Evolutionary conservation across 2,329 filamentous ascomycete genomes (phyloP), one percentile per base, ranked within the genome.

Genomic region (Plenodomus biglobosus): DNA sequence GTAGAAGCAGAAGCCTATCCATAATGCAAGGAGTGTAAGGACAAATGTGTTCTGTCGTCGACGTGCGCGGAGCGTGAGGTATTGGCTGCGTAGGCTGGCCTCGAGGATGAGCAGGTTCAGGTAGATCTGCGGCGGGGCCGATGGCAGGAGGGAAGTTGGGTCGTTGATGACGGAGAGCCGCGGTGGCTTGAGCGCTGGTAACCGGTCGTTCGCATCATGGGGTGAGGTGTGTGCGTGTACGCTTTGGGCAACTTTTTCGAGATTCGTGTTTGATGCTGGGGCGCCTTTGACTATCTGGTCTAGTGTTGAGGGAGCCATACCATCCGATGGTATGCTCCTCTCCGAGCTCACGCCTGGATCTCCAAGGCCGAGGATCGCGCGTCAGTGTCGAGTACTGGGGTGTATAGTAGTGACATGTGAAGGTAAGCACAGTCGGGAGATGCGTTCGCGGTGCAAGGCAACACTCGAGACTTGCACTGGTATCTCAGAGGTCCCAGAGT

Each of bases 31-130:
- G 10, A 95, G 78, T 16, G 87, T 80, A 18, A 97, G 78, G 66
- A 97, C 95, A 74, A 97, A 95, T 2, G 90, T 92, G 72, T 99
- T 92, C 64, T 96, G 90, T 15, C 94, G 86, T 40, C 91, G 83
- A 36, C 94, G 86, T 39, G 91, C 88, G 50, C 92, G 88, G 38
- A 97, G 81, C 54, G 91, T 89, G 47, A 99, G 85, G 73, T 95
- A 97, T 65, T 99, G 94, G 19, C 90, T 86, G 57, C 94, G 90
- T 30, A 99, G 79, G 4, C 91, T 96, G 40, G 90, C 91, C 73
- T 99, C 94, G 72, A 99, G 88, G 64, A 99, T 95, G 50, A 99
- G 83, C 19, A 99, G 86, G 74, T 99, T 99, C 64, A 99, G 85
- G 76, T 99, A 99, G 68, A 99, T 96, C 78, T 96, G 94, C 45